Conservation (phyloP, 805 yeast genomes). For the Lipomyces chichibuensis region DNA sequence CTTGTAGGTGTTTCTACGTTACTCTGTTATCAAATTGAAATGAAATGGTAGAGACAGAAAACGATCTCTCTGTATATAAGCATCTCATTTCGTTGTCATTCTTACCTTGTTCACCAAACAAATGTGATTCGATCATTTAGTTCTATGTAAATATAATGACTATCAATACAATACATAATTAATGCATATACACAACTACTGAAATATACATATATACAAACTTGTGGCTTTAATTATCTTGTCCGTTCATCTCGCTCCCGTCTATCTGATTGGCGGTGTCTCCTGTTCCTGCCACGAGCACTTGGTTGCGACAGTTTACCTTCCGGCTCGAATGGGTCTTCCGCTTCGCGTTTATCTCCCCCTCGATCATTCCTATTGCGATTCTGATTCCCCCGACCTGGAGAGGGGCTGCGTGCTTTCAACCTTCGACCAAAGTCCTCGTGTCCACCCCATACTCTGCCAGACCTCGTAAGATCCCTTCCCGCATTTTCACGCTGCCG, state of each 20-base stretch:
- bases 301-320: background rate
- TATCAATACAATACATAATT: background rate
- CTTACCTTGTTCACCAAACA: no score
- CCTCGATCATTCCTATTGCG: slow-evolving; percentile 1
- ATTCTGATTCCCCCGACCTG: background rate
- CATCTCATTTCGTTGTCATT: background rate
- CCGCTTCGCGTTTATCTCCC: background rate
- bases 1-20: background rate
- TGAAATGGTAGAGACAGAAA: background rate
- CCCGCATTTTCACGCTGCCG: slow-evolving; percentile 13
- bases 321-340: background rate
- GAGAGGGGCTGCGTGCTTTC: slow-evolving; percentile 6
- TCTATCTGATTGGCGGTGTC: background rate
- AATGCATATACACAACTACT: background rate
- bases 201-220: background rate
- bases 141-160: background rate
- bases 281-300: slow-evolving; percentile 5
- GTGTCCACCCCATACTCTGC: background rate
- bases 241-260: background rate
- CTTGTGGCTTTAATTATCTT: background rate
- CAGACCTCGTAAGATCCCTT: background rate
- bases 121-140: background rate
- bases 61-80: background rate
- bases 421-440: slow-evolving; percentile 6
- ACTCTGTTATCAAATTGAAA: background rate